These are phyloP conservation scores for Wickerhamomyces sp. DNA, from an alignment of 1,139 yeast genomes.

Conservation along the genomic window DNA sequence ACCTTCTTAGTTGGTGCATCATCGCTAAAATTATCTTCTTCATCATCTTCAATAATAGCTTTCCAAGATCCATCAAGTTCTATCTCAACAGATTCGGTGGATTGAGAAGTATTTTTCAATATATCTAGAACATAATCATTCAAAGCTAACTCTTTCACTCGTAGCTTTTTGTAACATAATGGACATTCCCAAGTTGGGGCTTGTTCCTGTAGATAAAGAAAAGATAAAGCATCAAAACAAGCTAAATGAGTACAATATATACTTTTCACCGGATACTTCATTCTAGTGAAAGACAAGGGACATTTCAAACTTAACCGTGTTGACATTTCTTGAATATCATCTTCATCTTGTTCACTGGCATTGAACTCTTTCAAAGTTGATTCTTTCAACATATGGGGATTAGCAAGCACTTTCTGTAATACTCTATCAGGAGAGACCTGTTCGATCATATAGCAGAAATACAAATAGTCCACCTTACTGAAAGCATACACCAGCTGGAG, in stretches of 20 bases:
- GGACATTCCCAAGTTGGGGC: conserved; percentile 71
- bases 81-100: conserved; percentile 51
- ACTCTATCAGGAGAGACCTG: conserved; percentile 37
- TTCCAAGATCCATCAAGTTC: conserved; percentile 59
- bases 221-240: conserved; percentile 66
- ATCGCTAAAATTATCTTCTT: conserved; percentile 14
- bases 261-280: conserved; percentile 58
- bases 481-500: conserved; percentile 52
- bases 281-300: conserved; percentile 59
- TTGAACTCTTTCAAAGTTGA: conserved; percentile 43
- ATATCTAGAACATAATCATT: conserved; percentile 59
- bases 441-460: conserved; percentile 52
- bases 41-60: conserved; percentile 31
- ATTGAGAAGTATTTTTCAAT: conserved; percentile 38
- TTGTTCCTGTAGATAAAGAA: conserved; percentile 54
- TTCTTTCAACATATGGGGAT: conserved; percentile 44
- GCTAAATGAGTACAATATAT: conserved; percentile 60
- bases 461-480: conserved; percentile 38
- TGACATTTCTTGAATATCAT: conserved; percentile 53
- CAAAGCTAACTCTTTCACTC: conserved; percentile 49
- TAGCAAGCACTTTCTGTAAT: conserved; percentile 29
- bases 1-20: too few species aligned
- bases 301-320: conserved; percentile 57
- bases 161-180: conserved; percentile 44
- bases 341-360: conserved; percentile 42